Evolutionary conservation across 1,284 basidiomycete species (phyloP), one percentile per base, ranked within the genome.

Genomic region (Lentinula novae-zelandiae): DNA sequence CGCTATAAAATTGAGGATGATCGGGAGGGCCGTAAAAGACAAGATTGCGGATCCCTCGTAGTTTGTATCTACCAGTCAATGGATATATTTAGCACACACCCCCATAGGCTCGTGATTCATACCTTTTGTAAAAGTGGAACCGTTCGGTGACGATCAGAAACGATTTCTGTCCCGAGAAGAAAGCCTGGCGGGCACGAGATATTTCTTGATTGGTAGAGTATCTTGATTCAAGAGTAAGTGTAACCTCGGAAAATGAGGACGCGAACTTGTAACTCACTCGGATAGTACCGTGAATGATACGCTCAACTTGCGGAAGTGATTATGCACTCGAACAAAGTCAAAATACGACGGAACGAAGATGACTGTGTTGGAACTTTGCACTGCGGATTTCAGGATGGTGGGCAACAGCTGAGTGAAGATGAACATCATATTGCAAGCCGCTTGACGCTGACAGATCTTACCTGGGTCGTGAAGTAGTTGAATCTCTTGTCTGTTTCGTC

Each of bases 101-200:
- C 52, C 42, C 10, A 36, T n/a, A 38, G 42, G 58, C 17, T 34
- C 55, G 33, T 36, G 7, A 34, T 44, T 67, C 76, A 50, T 65
- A 90, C 85, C 95, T 83, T 63, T 93, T 85, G 82, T 96, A 99
- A 73, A 99, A 99, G 75, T 99, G 95, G 79, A 98, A 98, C 20
- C 97, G 86, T 72, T 99, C 97, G 63, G 93, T 98, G 67, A 98
- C 81, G 64, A 99, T 78, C 22, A 99, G 73, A 78, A 98, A 93
- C 0, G 89, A 79, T 67, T 90, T 94, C 69, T 92, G 90, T 58
- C 93, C 93, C 48, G 82, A 82, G 81, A 97, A 98, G 78, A 99
- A 99, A 0, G 91, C 85, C 67, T 96, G 92, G 53, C 97, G 83
- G 0, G 96, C 96, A 2, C 95, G 86, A 1, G 93, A 92, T 64